Evolutionary conservation across 352 stramenopile genomes (phyloP).

Genomic region (Globisporangium paroecandrum): DNA sequence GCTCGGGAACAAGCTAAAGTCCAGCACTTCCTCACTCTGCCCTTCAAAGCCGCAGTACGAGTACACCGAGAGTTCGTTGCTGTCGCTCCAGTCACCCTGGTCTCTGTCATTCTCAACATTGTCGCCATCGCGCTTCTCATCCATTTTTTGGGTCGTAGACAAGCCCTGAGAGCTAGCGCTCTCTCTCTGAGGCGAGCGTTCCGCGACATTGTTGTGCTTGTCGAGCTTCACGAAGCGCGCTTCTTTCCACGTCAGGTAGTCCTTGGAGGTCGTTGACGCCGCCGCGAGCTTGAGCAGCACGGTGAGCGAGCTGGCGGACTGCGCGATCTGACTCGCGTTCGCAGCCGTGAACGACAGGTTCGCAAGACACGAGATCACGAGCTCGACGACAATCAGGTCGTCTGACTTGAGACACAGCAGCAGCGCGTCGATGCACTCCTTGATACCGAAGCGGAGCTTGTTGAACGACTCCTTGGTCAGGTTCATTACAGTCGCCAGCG

Average conservation of each 20-base stretch:
- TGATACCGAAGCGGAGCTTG: slow-evolving; percentile 65
- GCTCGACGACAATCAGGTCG: slow-evolving; percentile 62
- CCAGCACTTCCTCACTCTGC: slow-evolving; percentile 31
- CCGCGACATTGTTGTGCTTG: slow-evolving; percentile 4
- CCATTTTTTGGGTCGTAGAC: neutral
- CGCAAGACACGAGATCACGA: slow-evolving; percentile 54
- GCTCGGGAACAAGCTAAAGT: slow-evolving; percentile 59
- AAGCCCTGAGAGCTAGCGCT: neutral
- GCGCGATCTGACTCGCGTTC: slow-evolving; percentile 47
- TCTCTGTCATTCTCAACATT: slow-evolving; percentile 7
- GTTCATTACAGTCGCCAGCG: slow-evolving; percentile 49
- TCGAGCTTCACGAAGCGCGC: slow-evolving; percentile 19
- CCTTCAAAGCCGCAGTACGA: slow-evolving; percentile 11
- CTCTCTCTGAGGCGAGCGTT: slow-evolving; percentile 15
- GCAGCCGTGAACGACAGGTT: slow-evolving; percentile 58
- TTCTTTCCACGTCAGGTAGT: slow-evolving; percentile 61
- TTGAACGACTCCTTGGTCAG: slow-evolving; percentile 79
- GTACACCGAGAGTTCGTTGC: slow-evolving; percentile 14
- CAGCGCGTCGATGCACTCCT: slow-evolving; percentile 52
- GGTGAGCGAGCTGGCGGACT: slow-evolving; percentile 30
- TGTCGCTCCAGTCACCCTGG: slow-evolving; percentile 5
- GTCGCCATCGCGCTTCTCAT: slow-evolving; percentile 10
- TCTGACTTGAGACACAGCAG: slow-evolving; percentile 45
- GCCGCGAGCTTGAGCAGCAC: slow-evolving; percentile 49
- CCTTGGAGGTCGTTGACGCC: slow-evolving; percentile 33